Evolutionary conservation across 305 asterid species (phyloP).

Genomic region (Fraxinus sp.): DNA sequence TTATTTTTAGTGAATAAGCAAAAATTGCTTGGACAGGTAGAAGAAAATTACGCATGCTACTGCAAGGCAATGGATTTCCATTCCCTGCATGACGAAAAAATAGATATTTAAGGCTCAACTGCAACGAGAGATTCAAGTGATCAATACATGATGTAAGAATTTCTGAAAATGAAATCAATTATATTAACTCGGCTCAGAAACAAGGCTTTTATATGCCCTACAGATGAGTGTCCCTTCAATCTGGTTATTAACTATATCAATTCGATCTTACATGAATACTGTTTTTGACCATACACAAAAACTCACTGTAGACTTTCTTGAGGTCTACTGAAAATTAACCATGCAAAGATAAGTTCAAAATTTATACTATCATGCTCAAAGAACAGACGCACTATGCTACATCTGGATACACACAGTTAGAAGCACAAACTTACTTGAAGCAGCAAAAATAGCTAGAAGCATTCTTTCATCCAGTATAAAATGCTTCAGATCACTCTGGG

Average conservation of each 20-base stretch:
- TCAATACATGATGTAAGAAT: not conserved
- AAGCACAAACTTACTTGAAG: slow-evolving; percentile 55
- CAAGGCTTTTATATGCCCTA: not conserved
- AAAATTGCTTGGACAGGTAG: slow-evolving; percentile 4
- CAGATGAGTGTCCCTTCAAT: not conserved
- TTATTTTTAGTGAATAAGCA: not conserved
- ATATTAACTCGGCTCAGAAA: not conserved
- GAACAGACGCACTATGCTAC: not conserved
- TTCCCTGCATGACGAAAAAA: slow-evolving; percentile 50
- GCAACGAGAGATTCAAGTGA: not conserved
- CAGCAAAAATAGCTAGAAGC: slow-evolving; percentile 60
- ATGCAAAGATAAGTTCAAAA: not conserved
- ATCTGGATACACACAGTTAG: not conserved
- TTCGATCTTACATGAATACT: not conserved
- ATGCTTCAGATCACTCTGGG: slow-evolving; percentile 60
- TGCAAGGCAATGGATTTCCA: slow-evolving; percentile 63
- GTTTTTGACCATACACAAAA: not conserved
- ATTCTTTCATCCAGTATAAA: slow-evolving; percentile 68
- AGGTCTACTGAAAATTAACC: not conserved
- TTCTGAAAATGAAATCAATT: not conserved
- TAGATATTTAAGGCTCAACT: not conserved
- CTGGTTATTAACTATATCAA: not conserved
- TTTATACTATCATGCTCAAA: not conserved
- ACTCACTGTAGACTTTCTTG: not conserved
- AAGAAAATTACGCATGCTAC: slow-evolving; percentile 56